Conservation (phyloP, 192 early-diverging fungal species). For the Coemansia sp. region DNA sequence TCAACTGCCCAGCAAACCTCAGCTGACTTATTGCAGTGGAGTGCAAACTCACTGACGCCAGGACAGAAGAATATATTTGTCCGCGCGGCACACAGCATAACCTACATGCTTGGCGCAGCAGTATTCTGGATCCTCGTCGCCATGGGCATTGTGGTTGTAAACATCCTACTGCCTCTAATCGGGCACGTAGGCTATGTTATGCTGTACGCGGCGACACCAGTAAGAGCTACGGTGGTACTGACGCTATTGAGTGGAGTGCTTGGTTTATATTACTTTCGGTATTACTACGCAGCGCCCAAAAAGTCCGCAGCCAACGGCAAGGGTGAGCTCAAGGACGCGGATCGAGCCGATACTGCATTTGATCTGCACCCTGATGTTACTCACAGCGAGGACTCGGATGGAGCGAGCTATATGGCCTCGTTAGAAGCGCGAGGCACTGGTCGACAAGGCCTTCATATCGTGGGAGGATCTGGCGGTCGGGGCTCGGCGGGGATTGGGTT, state of each 20-base stretch:
- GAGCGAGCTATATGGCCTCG: constrained; percentile 31
- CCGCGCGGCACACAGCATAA: not conserved
- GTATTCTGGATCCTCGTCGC: constrained; percentile 12
- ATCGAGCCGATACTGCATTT: constrained; percentile 20
- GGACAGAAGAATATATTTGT: not conserved
- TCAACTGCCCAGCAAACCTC: not conserved
- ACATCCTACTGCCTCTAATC: constrained; percentile 14
- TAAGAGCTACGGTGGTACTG: not conserved
- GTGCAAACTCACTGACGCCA: not conserved
- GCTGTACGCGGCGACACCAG: constrained; percentile 25
- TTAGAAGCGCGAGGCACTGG: constrained; percentile 30
- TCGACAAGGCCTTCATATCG: not conserved
- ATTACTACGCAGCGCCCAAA: constrained; percentile 37
- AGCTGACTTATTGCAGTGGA: constrained; percentile 1
- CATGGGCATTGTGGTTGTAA: constrained; percentile 17
- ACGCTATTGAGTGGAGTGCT: constrained; percentile 6
- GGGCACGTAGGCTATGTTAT: not conserved
- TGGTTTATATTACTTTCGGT: constrained; percentile 47
- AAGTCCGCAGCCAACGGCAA: constrained; percentile 14
- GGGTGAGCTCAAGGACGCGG: constrained; percentile 7
- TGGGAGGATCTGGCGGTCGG: not conserved
- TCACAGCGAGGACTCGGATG: constrained; percentile 34
- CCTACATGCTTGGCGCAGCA: not conserved
- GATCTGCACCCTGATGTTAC: constrained; percentile 49
- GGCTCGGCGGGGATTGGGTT: constrained; percentile 28